phyloP scores from a whole-genome alignment of 2,329 filamentous ascomycete species.

The Fusarium vanettenii region DNA sequence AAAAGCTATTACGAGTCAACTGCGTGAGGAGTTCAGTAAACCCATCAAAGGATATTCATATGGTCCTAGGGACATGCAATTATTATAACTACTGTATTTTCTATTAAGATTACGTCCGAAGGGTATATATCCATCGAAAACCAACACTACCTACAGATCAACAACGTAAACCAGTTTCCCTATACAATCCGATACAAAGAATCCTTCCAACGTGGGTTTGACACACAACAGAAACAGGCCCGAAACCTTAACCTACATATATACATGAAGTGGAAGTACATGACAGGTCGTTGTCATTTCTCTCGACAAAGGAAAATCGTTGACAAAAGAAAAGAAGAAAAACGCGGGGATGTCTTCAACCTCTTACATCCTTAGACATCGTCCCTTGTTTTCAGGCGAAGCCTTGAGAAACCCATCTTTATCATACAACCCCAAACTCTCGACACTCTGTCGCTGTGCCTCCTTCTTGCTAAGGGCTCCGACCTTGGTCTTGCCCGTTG shows the following conservation, averaged over 20 bases:
- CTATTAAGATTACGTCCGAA: slow-evolving; percentile 42
- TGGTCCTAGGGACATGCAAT: not conserved
- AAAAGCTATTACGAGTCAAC: slow-evolving; percentile 11
- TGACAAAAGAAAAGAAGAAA: slow-evolving; percentile 27
- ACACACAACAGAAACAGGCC: not conserved
- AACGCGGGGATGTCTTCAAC: not conserved
- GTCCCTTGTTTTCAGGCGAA: slow-evolving; percentile 51
- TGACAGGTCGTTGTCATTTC: not conserved
- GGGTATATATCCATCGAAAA: slow-evolving; percentile 37
- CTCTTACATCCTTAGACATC: slow-evolving; percentile 44
- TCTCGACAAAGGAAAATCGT: slow-evolving; percentile 5
- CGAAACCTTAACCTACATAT: slow-evolving; percentile 12
- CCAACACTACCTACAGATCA: slow-evolving; percentile 17
- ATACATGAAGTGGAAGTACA: slow-evolving; percentile 19
- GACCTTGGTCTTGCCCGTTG: slow-evolving; percentile 33
- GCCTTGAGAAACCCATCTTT: slow-evolving; percentile 58
- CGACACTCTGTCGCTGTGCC: slow-evolving; percentile 46
- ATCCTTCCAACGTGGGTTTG: not conserved
- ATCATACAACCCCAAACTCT: slow-evolving; percentile 59
- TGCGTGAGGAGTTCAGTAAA: slow-evolving; percentile 8
- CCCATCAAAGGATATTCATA: not conserved
- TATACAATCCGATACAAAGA: not conserved
- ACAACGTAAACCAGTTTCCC: not conserved
- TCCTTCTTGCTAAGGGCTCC: slow-evolving; percentile 41
- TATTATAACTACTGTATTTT: slow-evolving; percentile 11